These are phyloP conservation scores for Cladosporium sp. DNA, from an alignment of 2,329 filamentous ascomycete species.

Conservation along the genomic window DNA sequence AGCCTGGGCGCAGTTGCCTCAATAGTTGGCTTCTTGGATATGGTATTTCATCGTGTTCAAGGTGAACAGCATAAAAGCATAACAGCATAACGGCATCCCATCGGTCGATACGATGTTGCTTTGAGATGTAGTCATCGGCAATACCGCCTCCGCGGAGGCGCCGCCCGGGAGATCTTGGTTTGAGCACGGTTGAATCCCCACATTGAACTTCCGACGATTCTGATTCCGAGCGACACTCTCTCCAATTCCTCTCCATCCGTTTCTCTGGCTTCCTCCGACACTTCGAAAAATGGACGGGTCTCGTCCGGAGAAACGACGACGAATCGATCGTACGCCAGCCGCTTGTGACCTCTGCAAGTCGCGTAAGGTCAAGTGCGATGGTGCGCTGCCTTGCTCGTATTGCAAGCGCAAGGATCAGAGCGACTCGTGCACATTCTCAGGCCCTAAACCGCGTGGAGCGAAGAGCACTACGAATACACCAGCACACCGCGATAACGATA, in stretches of 20 bases:
- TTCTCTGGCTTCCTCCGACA: not conserved
- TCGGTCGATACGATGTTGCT: not conserved
- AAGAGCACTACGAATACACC: conserved; percentile 38
- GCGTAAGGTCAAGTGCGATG: conserved; percentile 55
- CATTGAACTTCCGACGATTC: not conserved
- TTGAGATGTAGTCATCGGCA: not conserved
- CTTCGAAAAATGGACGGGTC: not conserved
- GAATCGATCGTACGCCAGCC: conserved; percentile 31
- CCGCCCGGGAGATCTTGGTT: not conserved
- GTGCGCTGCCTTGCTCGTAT: conserved; percentile 52
- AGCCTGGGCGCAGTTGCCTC: not conserved
- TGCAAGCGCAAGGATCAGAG: conserved; percentile 45
- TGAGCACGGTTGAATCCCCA: not conserved
- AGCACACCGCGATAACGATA: conserved; percentile 2
- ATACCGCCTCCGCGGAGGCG: not conserved
- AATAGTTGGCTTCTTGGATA: too few species aligned
- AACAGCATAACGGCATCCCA: too few species aligned
- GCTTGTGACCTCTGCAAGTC: conserved; percentile 50
- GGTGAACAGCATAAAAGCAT: too few species aligned
- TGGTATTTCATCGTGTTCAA: not conserved
- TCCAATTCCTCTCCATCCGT: not conserved
- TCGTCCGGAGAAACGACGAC: conserved; percentile 23
- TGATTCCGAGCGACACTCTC: not conserved
- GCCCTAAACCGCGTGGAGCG: conserved; percentile 38
- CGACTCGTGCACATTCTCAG: conserved; percentile 44